A percentile compares a stretch with the other conserved stretches of the same genome.
phyloP scores from a whole-genome alignment of 2,329 filamentous ascomycete genomes.

The Harringtonia lauricola region DNA sequence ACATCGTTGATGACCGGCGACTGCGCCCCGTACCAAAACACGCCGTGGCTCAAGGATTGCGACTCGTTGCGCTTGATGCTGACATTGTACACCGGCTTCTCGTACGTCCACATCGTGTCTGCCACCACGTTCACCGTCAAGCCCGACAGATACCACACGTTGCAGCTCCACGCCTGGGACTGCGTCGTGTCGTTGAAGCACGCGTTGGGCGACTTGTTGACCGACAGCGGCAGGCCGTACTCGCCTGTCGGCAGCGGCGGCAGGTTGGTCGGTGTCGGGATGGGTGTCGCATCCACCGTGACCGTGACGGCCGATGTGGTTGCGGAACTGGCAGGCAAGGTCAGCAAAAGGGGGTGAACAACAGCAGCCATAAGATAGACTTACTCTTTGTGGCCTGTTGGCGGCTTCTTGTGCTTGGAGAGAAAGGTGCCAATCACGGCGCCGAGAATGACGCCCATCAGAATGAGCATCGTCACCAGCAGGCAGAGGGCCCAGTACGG shows the following conservation, averaged over 20 bases:
- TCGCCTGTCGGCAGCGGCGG: conserved; percentile 41
- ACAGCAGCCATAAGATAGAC: too few species aligned
- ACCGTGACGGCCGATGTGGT: conserved; percentile 17
- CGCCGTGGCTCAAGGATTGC: conserved; percentile 20
- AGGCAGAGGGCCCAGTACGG: conserved; percentile 52
- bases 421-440: conserved; percentile 42
- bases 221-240: conserved; percentile 42
- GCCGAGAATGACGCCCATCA: conserved; percentile 45
- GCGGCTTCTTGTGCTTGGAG: conserved; percentile 19
- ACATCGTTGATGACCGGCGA: conserved; percentile 32
- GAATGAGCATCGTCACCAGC: conserved; percentile 32
- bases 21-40: conserved; percentile 43
- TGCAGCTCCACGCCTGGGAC: conserved; percentile 52
- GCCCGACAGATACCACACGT: conserved; percentile 32
- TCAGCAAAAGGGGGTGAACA: too few species aligned
- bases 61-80: conserved; percentile 27
- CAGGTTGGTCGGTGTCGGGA: conserved; percentile 40
- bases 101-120: conserved; percentile 20
- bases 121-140: conserved; percentile 29
- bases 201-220: conserved; percentile 35
- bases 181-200: conserved; percentile 48
- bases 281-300: conserved; percentile 37
- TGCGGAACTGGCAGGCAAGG: too few species aligned
- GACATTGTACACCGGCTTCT: conserved; percentile 26
- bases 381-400: conserved; percentile 7